Evolutionary conservation across 345 rosid species (phyloP), one percentile per base, ranked within the genome.

Genomic region (Boechera stricta): DNA sequence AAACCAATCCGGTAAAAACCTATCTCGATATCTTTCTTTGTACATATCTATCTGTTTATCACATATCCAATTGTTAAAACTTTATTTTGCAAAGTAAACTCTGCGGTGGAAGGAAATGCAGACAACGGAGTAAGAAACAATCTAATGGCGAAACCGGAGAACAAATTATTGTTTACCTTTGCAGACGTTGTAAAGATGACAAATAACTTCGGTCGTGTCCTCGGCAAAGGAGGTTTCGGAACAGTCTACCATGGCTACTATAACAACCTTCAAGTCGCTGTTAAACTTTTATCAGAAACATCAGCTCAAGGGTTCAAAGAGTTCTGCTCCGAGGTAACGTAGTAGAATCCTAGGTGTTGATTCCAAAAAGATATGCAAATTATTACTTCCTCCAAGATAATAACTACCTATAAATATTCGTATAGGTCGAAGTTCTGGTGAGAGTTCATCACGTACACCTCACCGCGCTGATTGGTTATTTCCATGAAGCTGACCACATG

Each of bases 151-250:
- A 42, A 42, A 9, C 54, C 67, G 9, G 75, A 75, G 59, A 74
- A 77, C 41, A 79, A 6, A 5, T 69, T 56, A 36, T 31, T 36
- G 1, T 82, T 86, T 41, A 76, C 75, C 2, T 84, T 64, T 42
- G 24, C 75, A 0, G 87, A 84, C 29, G 64, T 86, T 15, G 65
- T 72, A 29, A 82, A 38, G 11, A 83, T 89, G 8, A 89, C 90
- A 29, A 71, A 79, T 28, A 81, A 86, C 71, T 89, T 89, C 6
- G 18, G 48, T 2, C 82, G 31, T 16, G 69, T 80, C 33, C 77
- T 85, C 2, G 91, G 94, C 7, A 78, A 78, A 76, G 94, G 90
- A 64, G 89, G 91, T 0, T 87, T 86, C 38, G 94, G 94, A 74
- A 83, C 82, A 53, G 94, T 87, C 11, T 87, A 84, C 69, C 80